Conservation (phyloP, 148 eudicot genomes). For the Amaranthus hypochondriacus region DNA sequence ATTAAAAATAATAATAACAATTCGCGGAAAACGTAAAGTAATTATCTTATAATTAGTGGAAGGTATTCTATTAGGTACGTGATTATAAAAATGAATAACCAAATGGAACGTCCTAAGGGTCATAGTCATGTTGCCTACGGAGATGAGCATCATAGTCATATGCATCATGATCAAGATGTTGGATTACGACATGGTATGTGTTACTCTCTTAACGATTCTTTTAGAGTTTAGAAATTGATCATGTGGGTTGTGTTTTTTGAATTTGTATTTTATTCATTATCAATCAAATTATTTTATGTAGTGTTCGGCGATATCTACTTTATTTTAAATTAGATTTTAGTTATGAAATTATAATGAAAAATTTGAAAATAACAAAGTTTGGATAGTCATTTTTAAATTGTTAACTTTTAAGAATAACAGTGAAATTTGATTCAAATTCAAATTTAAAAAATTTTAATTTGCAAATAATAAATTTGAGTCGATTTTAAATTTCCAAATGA, state of each 20-base stretch:
- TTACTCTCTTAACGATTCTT: not conserved
- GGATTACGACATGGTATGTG: slow-evolving; percentile 17
- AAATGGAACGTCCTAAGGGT: slow-evolving; percentile 17
- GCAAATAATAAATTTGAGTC: no score
- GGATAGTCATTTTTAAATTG: no score
- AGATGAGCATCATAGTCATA: slow-evolving; percentile 14
- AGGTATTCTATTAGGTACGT: not conserved
- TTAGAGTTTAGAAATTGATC: not conserved
- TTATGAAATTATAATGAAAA: no score
- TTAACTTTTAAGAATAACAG: no score
- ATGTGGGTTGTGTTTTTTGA: not conserved
- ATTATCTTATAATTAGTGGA: not conserved
- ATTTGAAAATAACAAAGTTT: no score
- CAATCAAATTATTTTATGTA: not conserved
- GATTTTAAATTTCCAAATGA: no score
- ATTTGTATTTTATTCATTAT: not conserved
- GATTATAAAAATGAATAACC: slow-evolving; percentile 21
- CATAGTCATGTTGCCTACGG: slow-evolving; percentile 1
- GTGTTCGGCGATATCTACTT: not conserved
- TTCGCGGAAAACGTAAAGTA: not conserved
- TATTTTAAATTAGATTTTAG: not conserved
- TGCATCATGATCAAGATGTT: not conserved
- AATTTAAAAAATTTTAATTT: no score
- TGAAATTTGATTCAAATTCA: no score
- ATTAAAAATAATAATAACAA: no score